A percentile compares a stretch with the other conserved stretches of the same genome.
These are phyloP conservation scores for Leishmania martiniquensis DNA, from an alignment of 208 protist species.

Conservation along the genomic window DNA sequence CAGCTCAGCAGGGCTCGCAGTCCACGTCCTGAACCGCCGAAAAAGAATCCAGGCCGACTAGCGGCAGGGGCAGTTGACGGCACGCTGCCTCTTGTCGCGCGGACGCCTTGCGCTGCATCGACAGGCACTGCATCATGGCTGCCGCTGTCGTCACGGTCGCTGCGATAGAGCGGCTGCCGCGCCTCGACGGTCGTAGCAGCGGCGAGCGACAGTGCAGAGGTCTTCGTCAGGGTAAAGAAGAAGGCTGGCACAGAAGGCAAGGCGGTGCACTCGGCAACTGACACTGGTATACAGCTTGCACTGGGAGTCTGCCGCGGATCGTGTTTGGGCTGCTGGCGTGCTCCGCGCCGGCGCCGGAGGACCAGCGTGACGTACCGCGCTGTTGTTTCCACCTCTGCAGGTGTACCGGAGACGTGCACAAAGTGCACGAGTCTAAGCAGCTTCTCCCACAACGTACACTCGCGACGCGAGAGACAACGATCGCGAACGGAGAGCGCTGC, in stretches of 20 bases:
- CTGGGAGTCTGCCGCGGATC: background rate
- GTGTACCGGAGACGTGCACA: slow-evolving; percentile 49
- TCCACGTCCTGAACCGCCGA: background rate
- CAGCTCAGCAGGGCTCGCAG: slow-evolving; percentile 17
- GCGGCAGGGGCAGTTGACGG: background rate
- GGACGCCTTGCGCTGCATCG: background rate
- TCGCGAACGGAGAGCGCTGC: background rate
- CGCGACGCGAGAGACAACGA: slow-evolving; percentile 17
- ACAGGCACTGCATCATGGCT: background rate
- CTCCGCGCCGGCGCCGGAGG: slow-evolving; percentile 25
- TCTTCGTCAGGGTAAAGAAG: slow-evolving; percentile 40
- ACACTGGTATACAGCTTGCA: background rate
- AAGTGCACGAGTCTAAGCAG: slow-evolving; percentile 41
- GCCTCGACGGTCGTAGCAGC: background rate
- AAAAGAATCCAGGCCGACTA: background rate
- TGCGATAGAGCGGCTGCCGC: slow-evolving; percentile 9
- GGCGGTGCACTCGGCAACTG: slow-evolving; percentile 14
- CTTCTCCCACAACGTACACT: slow-evolving; percentile 34
- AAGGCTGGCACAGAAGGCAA: slow-evolving; percentile 33
- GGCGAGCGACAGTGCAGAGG: background rate
- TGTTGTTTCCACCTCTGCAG: slow-evolving; percentile 33
- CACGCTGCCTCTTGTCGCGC: background rate
- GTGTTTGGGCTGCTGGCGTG: slow-evolving; percentile 14
- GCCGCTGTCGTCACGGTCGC: background rate
- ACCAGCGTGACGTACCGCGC: slow-evolving; percentile 41